phyloP scores from a whole-genome alignment of 306 rosid genomes.

The Begonia fuchsioides region DNA sequence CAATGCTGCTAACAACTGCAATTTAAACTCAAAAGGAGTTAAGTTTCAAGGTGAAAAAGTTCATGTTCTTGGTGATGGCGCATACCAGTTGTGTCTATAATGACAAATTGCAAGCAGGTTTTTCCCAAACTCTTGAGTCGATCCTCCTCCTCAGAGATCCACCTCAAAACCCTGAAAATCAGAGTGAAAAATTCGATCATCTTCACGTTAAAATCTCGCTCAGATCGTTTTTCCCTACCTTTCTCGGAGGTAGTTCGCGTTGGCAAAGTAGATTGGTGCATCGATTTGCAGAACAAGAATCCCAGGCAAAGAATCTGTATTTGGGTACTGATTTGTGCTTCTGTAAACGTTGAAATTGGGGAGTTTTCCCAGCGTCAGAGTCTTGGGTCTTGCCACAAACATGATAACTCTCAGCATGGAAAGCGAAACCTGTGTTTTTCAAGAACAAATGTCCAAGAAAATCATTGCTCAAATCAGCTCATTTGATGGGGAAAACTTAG shows the following conservation, averaged over 20 bases:
- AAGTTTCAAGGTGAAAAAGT: too few species aligned
- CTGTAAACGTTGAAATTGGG: constrained; percentile 54
- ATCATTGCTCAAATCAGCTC: background rate
- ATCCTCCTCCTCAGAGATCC: background rate
- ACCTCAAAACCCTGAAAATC: background rate
- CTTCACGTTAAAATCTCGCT: background rate
- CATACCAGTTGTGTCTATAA: background rate
- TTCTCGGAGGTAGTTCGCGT: constrained; percentile 69
- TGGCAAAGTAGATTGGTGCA: constrained; percentile 72
- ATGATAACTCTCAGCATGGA: constrained; percentile 49
- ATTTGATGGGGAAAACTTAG: background rate
- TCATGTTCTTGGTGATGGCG: too few species aligned
- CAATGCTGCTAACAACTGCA: constrained; percentile 34
- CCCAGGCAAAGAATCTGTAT: constrained; percentile 53
- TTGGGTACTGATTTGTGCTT: constrained; percentile 65
- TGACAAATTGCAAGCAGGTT: background rate
- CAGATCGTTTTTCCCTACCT: constrained; percentile 22
- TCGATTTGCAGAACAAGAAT: constrained; percentile 63
- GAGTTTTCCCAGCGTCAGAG: constrained; percentile 47
- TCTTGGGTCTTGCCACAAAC: constrained; percentile 65
- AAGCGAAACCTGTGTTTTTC: constrained; percentile 12
- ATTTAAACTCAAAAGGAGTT: too few species aligned
- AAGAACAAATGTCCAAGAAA: too few species aligned
- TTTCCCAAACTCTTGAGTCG: background rate
- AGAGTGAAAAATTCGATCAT: too few species aligned